Conservation (phyloP, 2,329 filamentous ascomycete species). For the Aspergillus chevalieri region DNA sequence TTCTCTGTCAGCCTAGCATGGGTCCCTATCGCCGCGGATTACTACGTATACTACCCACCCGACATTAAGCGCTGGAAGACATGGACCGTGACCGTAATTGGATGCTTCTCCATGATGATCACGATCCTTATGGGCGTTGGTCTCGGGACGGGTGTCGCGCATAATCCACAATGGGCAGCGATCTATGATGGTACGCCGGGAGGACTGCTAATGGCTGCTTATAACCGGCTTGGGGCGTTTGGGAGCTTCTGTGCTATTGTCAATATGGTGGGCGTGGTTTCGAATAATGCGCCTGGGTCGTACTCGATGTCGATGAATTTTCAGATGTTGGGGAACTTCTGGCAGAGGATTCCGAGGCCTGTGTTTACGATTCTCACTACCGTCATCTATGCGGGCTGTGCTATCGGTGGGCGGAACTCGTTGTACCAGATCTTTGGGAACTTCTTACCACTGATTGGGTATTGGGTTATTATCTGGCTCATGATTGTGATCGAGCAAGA, state of each 20-base stretch:
- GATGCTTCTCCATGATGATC: slow-evolving; percentile 27
- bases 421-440: slow-evolving; percentile 41
- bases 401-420: slow-evolving; percentile 38
- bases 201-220: slow-evolving; percentile 34
- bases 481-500: slow-evolving; percentile 40
- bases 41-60: slow-evolving; percentile 40
- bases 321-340: slow-evolving; percentile 36
- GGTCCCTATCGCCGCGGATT: slow-evolving; percentile 35
- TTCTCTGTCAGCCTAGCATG: slow-evolving; percentile 31
- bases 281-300: slow-evolving; percentile 40
- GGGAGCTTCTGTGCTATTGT: slow-evolving; percentile 40
- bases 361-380: slow-evolving; percentile 39
- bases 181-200: slow-evolving; percentile 20
- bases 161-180: slow-evolving; percentile 15
- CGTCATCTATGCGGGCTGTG: slow-evolving; percentile 38
- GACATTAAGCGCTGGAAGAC: slow-evolving; percentile 30
- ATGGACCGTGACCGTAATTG: slow-evolving; percentile 34
- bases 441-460: slow-evolving; percentile 43
- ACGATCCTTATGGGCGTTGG: slow-evolving; percentile 37
- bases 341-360: slow-evolving; percentile 36
- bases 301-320: slow-evolving; percentile 43
- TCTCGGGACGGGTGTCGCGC: slow-evolving; percentile 34
- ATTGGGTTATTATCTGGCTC: slow-evolving; percentile 42
- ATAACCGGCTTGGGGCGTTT: slow-evolving; percentile 35
- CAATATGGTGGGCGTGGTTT: slow-evolving; percentile 37